Percentiles rank a stretch among this genome's conserved stretches.
phyloP scores from a whole-genome alignment of 345 rosid species.

The Eucalyptus caleyi region DNA sequence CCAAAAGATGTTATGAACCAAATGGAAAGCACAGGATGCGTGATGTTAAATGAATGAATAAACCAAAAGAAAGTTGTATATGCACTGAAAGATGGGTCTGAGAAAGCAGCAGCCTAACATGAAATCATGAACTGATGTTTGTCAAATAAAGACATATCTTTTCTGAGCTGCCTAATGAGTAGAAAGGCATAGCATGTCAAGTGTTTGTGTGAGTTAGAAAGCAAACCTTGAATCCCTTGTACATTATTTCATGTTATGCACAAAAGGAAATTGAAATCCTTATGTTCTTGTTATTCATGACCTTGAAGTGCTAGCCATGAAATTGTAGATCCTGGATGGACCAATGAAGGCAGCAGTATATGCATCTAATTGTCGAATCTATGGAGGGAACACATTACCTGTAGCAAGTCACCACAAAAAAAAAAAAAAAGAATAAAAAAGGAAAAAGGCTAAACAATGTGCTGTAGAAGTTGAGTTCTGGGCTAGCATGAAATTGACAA shows the following conservation, averaged over 20 bases:
- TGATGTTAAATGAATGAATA: background rate
- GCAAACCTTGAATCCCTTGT: background rate
- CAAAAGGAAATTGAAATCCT: background rate
- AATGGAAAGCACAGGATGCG: background rate
- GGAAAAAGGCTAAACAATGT: background rate
- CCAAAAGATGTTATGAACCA: background rate
- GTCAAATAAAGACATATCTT: background rate
- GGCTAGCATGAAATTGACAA: background rate
- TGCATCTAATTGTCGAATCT: background rate
- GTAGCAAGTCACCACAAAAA: background rate
- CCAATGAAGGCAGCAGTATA: background rate
- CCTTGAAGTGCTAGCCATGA: background rate
- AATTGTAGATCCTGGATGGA: background rate
- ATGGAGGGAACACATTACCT: background rate
- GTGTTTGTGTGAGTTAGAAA: background rate
- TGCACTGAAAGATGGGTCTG: background rate
- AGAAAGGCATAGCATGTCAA: background rate
- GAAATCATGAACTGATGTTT: background rate
- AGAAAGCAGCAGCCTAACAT: background rate
- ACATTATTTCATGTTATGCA: background rate
- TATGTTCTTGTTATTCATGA: background rate
- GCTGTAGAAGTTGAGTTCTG: background rate
- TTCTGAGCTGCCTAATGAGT: background rate
- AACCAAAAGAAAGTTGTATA: background rate
- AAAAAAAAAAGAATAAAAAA: rapidly evolving